Percentiles rank a stretch among this genome's conserved stretches.
phyloP scores from a whole-genome alignment of 1,284 basidiomycete genomes.

The Austroboletus niveus region DNA sequence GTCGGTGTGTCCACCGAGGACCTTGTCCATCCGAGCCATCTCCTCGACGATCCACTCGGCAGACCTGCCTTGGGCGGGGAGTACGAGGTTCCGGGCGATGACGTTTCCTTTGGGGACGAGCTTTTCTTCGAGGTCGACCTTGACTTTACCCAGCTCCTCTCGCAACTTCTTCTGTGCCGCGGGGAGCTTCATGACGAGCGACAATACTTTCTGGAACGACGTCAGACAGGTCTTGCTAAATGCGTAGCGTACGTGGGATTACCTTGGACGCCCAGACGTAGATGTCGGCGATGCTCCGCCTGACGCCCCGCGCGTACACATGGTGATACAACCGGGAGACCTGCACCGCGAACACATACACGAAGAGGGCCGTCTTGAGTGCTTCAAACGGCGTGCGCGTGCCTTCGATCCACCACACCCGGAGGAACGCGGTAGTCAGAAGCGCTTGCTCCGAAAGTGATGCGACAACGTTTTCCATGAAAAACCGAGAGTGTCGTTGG shows the following conservation, averaged over 20 bases:
- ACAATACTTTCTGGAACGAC: conserved; percentile 45
- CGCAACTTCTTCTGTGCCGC: conserved; percentile 65
- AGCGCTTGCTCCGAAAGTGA: conserved; percentile 6
- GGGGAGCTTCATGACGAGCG: conserved; percentile 68
- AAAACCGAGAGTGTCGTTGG: too few species aligned
- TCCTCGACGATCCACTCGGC: conserved; percentile 78
- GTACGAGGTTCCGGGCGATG: conserved; percentile 59
- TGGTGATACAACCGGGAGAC: conserved; percentile 60
- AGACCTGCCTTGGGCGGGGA: conserved; percentile 69
- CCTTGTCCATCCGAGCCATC: conserved; percentile 76
- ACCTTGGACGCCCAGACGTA: conserved; percentile 61
- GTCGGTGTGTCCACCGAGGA: conserved; percentile 44
- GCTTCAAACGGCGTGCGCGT: conserved; percentile 38
- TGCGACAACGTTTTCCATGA: background rate
- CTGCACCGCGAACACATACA: conserved; percentile 59
- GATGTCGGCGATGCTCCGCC: conserved; percentile 49
- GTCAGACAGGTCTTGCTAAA: conserved; percentile 4
- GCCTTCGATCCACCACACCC: conserved; percentile 14
- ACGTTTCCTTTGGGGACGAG: conserved; percentile 63
- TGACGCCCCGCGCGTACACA: conserved; percentile 70
- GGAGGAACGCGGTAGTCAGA: conserved; percentile 5
- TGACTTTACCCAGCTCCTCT: conserved; percentile 67
- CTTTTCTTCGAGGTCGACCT: conserved; percentile 62
- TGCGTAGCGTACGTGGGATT: background rate
- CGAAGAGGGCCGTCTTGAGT: conserved; percentile 59